A percentile compares a stretch with the other conserved stretches of the same genome.
These are phyloP conservation scores for Cercospora sojina DNA, from an alignment of 2,329 filamentous ascomycete genomes.

Conservation along the genomic window DNA sequence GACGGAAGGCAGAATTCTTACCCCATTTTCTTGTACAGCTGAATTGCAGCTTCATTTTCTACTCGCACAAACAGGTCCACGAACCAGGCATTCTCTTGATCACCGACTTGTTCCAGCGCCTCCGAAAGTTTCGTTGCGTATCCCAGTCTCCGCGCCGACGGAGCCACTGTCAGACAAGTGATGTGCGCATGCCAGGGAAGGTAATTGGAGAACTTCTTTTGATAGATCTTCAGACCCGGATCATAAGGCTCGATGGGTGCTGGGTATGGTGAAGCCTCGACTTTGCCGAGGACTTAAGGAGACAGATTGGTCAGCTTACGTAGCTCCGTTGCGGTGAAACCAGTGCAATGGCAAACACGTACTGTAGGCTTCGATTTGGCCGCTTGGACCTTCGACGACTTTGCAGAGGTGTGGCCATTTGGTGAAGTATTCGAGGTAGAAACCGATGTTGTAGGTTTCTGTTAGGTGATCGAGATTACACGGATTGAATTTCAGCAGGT, in stretches of 20 bases:
- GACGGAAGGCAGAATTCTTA: slow-evolving; percentile 42
- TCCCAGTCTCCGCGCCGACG: slow-evolving; percentile 78
- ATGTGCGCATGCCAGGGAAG: slow-evolving; percentile 99
- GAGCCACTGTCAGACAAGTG: slow-evolving; percentile 89
- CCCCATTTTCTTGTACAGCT: slow-evolving; percentile 85
- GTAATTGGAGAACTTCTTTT: slow-evolving; percentile 61
- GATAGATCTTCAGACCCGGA: slow-evolving; percentile 46
- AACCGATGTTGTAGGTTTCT: slow-evolving; percentile 94
- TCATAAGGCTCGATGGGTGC: slow-evolving; percentile 70
- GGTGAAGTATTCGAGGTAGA: slow-evolving; percentile 94
- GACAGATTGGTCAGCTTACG: background rate
- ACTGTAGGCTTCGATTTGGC: slow-evolving; percentile 96
- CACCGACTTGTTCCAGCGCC: slow-evolving; percentile 76
- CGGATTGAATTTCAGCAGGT: slow-evolving; percentile 85
- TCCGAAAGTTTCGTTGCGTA: slow-evolving; percentile 81
- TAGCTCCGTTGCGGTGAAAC: background rate
- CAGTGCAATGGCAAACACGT: slow-evolving; percentile 37
- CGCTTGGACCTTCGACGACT: slow-evolving; percentile 79
- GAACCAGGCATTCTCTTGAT: slow-evolving; percentile 86
- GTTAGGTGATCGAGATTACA: slow-evolving; percentile 95
- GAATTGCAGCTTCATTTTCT: slow-evolving; percentile 83
- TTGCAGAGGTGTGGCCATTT: slow-evolving; percentile 95
- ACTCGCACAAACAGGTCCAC: slow-evolving; percentile 91
- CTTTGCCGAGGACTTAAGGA: slow-evolving; percentile 84
- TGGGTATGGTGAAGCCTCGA: slow-evolving; percentile 76